These are phyloP conservation scores for Chlorella sp. DNA, from an alignment of 139 green algal genomes.

Conservation along the genomic window DNA sequence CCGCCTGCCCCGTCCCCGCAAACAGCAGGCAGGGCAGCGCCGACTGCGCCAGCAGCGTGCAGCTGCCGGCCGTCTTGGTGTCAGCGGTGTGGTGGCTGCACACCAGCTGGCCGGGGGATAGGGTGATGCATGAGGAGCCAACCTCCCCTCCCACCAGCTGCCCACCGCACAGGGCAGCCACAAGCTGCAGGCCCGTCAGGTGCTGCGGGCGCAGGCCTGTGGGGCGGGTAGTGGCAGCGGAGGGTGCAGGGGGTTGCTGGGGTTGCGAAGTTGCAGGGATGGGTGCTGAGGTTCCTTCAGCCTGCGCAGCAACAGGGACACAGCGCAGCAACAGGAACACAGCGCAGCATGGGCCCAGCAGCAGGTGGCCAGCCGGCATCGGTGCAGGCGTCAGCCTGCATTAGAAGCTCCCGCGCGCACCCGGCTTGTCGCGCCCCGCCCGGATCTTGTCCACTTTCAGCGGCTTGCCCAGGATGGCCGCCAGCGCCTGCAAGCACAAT, in stretches of 20 bases:
- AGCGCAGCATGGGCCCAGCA: not conserved
- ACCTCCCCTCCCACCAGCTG: constrained; percentile 45
- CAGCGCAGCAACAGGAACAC: not conserved
- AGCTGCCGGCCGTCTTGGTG: constrained; percentile 79
- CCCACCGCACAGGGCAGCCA: constrained; percentile 55
- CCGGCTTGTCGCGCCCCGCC: constrained; percentile 48
- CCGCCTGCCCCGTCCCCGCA: not conserved
- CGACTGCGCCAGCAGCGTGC: constrained; percentile 78
- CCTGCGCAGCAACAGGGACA: not conserved
- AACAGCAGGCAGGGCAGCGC: constrained; percentile 47
- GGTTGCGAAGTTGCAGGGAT: too few relatives aligned
- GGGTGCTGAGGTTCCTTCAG: too few relatives aligned
- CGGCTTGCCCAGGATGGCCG: constrained; percentile 51
- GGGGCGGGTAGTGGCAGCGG: too few relatives aligned
- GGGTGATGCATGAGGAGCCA: constrained; percentile 45
- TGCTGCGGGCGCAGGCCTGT: constrained; percentile 25
- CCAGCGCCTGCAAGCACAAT: constrained; percentile 47
- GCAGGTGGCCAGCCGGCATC: too few relatives aligned
- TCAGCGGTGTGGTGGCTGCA: constrained; percentile 56
- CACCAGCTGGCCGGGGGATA: constrained; percentile 47
- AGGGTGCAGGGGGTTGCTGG: too few relatives aligned
- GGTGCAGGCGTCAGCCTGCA: too few relatives aligned
- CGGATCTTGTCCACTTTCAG: constrained; percentile 69
- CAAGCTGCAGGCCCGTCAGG: constrained; percentile 67
- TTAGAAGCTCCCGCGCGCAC: not conserved